Conservation (phyloP, 2,329 filamentous ascomycete genomes). For the Fusarium kyushuense region DNA sequence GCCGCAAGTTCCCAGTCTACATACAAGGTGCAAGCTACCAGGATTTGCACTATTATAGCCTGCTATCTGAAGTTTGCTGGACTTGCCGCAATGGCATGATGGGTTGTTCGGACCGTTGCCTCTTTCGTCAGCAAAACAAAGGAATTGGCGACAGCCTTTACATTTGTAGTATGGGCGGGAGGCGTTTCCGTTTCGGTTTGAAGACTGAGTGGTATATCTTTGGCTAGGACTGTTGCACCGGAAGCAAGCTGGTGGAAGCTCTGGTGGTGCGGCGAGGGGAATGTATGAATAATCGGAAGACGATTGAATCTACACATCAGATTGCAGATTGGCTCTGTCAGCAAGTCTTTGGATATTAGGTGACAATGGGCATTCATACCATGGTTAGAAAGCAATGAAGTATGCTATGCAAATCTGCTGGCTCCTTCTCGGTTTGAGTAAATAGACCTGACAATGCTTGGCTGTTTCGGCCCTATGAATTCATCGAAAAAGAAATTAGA, state of each 20-base stretch:
- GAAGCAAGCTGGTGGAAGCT: neutral
- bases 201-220: neutral
- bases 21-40: neutral
- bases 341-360: too few species aligned
- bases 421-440: too few species aligned
- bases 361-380: too few species aligned
- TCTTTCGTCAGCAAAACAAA: neutral
- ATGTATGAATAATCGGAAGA: too few species aligned
- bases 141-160: neutral
- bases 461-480: too few species aligned
- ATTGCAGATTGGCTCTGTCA: too few species aligned
- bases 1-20: neutral
- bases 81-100: neutral
- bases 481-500: too few species aligned
- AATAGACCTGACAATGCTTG: too few species aligned
- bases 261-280: neutral
- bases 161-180: neutral
- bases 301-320: too few species aligned
- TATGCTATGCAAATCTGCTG: too few species aligned
- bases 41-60: neutral
- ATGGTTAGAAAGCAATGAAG: too few species aligned
- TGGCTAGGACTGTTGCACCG: neutral
- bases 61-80: neutral
- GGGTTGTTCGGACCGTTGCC: neutral
- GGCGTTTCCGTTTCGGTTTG: neutral